These are phyloP conservation scores for Calocybe gangraenosa DNA, from an alignment of 768 basidiomycete genomes.

Conservation along the genomic window DNA sequence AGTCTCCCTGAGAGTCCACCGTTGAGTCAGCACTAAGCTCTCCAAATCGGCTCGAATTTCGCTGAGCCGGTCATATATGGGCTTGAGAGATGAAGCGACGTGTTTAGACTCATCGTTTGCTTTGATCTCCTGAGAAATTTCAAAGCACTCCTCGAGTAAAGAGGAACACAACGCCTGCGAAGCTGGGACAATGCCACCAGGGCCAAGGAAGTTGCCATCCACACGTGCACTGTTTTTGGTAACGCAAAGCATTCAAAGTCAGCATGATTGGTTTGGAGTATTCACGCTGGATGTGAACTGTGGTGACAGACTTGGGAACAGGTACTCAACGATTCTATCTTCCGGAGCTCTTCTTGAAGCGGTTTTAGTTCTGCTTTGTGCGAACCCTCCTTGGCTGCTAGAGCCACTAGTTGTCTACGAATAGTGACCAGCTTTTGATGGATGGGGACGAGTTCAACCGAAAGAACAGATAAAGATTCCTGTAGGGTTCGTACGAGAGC, in stretches of 20 bases:
- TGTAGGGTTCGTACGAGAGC: constrained; percentile 72
- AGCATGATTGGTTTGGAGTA: constrained; percentile 9
- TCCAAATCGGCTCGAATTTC: constrained; percentile 88
- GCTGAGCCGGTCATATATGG: constrained; percentile 88
- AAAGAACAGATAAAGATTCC: constrained; percentile 82
- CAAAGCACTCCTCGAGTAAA: constrained; percentile 94
- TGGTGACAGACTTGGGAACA: constrained; percentile 30
- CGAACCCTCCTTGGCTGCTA: constrained; percentile 84
- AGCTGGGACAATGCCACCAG: constrained; percentile 83
- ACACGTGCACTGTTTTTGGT: constrained; percentile 67
- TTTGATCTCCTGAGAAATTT: constrained; percentile 92
- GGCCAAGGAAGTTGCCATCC: constrained; percentile 93
- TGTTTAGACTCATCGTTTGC: constrained; percentile 88
- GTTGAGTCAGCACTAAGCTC: constrained; percentile 87
- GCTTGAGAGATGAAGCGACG: constrained; percentile 80
- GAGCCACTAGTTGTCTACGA: constrained; percentile 81
- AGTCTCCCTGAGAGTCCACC: constrained; percentile 95
- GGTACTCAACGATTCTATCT: constrained; percentile 91
- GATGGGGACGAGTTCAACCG: constrained; percentile 84
- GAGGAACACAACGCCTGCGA: constrained; percentile 92
- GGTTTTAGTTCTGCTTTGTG: constrained; percentile 87
- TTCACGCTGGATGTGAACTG: constrained; percentile 19
- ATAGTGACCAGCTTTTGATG: constrained; percentile 87
- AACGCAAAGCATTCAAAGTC: constrained; percentile 10
- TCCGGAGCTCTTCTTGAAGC: constrained; percentile 86